Evolutionary conservation across 2,329 filamentous ascomycete genomes (phyloP).

Genomic region (Ophiosphaerella herpotricha): DNA sequence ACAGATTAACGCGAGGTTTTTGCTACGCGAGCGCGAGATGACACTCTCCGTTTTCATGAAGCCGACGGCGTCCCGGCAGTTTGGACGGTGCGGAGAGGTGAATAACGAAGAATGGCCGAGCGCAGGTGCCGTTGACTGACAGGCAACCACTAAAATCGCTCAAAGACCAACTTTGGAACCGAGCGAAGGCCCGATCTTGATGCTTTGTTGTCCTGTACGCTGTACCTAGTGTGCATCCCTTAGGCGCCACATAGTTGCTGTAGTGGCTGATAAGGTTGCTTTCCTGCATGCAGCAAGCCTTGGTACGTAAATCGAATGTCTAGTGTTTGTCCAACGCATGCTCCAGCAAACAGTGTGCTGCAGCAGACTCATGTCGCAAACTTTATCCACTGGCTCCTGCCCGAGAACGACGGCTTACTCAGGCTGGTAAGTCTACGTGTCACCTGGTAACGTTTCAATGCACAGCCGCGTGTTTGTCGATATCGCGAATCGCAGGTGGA

Average conservation of each 20-base stretch:
- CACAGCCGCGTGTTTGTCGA: background rate
- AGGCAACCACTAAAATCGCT: slow-evolving; percentile 9
- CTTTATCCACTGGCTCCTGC: slow-evolving; percentile 7
- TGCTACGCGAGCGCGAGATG: slow-evolving; percentile 13
- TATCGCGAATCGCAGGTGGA: background rate
- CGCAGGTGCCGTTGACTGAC: slow-evolving; percentile 24
- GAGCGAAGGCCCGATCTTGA: no score
- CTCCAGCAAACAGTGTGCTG: background rate
- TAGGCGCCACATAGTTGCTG: no score
- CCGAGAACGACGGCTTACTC: background rate
- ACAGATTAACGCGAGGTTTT: slow-evolving; percentile 19
- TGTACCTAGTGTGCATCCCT: no score
- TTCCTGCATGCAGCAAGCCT: background rate
- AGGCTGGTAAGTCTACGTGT: background rate
- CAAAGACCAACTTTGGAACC: background rate
- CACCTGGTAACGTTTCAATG: background rate
- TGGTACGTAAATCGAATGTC: background rate
- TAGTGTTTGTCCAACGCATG: no score
- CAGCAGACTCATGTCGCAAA: slow-evolving; percentile 8
- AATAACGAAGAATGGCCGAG: slow-evolving; percentile 22
- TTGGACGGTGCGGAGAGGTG: slow-evolving; percentile 36
- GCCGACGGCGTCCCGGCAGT: slow-evolving; percentile 24
- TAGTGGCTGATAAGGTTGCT: background rate
- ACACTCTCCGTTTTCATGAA: slow-evolving; percentile 6
- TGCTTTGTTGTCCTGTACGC: no score